Percentiles rank a stretch among this genome's conserved stretches.
Conservation (phyloP, 257 asterid species). For the Coffea canephora region DNA sequence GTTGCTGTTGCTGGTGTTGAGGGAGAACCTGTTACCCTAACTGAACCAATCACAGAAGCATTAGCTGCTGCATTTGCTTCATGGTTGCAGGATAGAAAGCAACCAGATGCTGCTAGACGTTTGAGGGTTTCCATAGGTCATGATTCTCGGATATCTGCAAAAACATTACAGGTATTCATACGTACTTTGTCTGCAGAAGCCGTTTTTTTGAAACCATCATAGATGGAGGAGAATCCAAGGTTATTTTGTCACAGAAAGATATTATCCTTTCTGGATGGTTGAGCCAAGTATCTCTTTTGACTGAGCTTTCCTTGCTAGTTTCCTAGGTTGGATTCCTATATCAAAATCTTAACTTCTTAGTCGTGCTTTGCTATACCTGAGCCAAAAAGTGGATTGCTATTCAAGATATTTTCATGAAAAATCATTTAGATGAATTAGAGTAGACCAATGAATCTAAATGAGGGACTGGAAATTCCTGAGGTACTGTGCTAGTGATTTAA, state of each 20-base stretch:
- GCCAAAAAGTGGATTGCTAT: background rate
- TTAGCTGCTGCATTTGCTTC: constrained; percentile 91
- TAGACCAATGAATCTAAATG: background rate
- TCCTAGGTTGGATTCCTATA: background rate
- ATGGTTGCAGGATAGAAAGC: constrained; percentile 79
- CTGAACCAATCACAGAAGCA: constrained; percentile 92
- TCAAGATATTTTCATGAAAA: background rate
- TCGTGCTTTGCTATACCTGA: background rate
- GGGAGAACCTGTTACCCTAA: constrained; percentile 82
- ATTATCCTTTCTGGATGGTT: background rate
- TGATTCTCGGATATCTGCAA: constrained; percentile 93
- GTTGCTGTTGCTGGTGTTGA: constrained; percentile 94
- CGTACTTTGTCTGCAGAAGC: background rate
- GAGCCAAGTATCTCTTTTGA: background rate
- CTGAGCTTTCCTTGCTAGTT: background rate
- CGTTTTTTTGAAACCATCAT: background rate
- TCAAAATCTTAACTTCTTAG: background rate
- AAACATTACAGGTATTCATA: constrained; percentile 67
- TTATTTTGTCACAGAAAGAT: background rate
- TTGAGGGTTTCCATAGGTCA: constrained; percentile 90
- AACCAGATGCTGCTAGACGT: constrained; percentile 45
- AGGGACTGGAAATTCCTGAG: background rate
- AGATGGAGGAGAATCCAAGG: background rate
- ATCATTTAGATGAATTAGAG: background rate
- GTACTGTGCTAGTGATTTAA: background rate